A percentile compares a stretch with the other conserved stretches of the same genome.
Evolutionary conservation across 345 rosid species (phyloP).

Genomic region (Alliaria petiolata): DNA sequence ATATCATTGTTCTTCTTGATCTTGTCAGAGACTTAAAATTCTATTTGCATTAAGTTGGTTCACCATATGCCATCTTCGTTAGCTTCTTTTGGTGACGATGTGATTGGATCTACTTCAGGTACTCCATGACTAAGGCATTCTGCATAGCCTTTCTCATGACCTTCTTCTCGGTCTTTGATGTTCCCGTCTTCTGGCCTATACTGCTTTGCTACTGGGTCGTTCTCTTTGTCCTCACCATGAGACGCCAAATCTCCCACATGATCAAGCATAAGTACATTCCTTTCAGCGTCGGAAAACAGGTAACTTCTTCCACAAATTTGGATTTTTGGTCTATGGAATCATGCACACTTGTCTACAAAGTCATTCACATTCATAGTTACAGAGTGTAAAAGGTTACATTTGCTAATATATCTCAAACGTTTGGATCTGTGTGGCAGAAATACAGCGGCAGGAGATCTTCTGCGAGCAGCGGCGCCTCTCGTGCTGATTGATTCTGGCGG

Average conservation of each 20-base stretch:
- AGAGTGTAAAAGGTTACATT: neutral
- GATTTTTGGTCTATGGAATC: neutral
- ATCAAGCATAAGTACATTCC: constrained; percentile 67
- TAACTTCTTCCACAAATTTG: neutral
- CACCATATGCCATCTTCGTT: neutral
- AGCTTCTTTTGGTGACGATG: neutral
- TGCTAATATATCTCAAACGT: neutral
- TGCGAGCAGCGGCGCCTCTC: constrained; percentile 50
- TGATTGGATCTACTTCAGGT: constrained; percentile 38
- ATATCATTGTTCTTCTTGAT: neutral
- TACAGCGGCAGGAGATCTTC: constrained; percentile 49
- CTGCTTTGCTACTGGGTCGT: constrained; percentile 62
- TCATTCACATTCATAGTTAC: neutral
- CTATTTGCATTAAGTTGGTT: neutral
- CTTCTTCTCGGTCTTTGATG: constrained; percentile 66
- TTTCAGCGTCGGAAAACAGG: constrained; percentile 69
- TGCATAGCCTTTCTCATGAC: constrained; percentile 63
- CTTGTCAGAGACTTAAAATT: neutral
- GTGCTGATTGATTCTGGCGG: constrained; percentile 27
- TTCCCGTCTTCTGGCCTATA: constrained; percentile 80
- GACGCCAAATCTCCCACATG: constrained; percentile 68
- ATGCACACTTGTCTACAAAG: neutral
- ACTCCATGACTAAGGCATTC: constrained; percentile 66
- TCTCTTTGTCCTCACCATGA: constrained; percentile 66
- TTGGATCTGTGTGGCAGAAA: constrained; percentile 33